phyloP scores from a whole-genome alignment of 148 eudicot species.

The Amaranthus palmeri region DNA sequence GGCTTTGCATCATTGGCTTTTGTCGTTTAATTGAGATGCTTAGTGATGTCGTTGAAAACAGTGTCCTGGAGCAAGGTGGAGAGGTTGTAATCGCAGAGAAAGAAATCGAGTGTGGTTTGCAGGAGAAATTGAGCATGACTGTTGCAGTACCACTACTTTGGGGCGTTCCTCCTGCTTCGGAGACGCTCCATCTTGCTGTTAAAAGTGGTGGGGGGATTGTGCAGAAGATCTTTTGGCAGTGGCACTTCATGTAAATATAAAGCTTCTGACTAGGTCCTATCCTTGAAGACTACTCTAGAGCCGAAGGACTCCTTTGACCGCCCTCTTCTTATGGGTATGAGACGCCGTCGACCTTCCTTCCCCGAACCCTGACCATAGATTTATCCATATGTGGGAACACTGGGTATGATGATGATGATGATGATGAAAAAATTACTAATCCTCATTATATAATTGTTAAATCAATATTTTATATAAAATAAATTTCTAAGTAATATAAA shows the following conservation, averaged over 20 bases:
- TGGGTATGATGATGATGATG: too few species aligned
- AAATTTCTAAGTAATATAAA: too few species aligned
- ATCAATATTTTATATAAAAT: too few species aligned
- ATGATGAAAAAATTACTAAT: too few species aligned
- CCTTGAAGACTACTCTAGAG: too few species aligned
- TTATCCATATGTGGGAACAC: too few species aligned
- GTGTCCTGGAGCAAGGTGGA: constrained; percentile 96
- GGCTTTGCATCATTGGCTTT: constrained; percentile 90
- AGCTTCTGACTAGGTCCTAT: constrained; percentile 11
- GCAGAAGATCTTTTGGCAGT: constrained; percentile 86
- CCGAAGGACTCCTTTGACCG: too few species aligned
- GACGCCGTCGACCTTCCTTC: too few species aligned
- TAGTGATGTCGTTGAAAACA: constrained; percentile 96
- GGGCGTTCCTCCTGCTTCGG: constrained; percentile 98
- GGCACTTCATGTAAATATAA: constrained; percentile 70
- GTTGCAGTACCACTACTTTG: constrained; percentile 93
- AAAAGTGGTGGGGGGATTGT: constrained; percentile 95
- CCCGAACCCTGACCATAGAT: too few species aligned
- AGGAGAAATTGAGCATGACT: constrained; percentile 85
- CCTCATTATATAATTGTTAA: too few species aligned
- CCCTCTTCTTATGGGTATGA: too few species aligned
- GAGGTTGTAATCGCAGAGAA: constrained; percentile 93
- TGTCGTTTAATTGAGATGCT: constrained; percentile 99
- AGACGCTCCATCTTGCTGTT: constrained; percentile 81
- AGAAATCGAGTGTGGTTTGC: constrained; percentile 61